Base-by-base conservation (phyloP, 495 filamentous ascomycete genomes). In the Astrothelium subdiscretum region DNA sequence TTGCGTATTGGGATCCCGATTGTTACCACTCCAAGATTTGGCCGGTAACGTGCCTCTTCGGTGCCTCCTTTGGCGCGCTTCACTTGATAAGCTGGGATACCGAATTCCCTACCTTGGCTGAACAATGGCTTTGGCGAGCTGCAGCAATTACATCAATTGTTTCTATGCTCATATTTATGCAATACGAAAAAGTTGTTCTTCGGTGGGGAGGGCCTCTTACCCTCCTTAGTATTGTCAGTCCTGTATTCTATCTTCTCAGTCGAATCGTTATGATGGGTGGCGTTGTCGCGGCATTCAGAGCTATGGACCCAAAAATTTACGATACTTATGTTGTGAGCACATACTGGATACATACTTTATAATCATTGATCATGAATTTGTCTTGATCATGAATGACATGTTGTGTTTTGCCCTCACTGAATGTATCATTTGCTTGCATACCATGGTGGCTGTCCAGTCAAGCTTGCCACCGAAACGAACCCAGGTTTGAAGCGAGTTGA, bases 151-250 rank as follows among this genome's bases (percentile, higher is more conserved):
- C 65, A 3, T 75, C 72, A 13, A 57, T 60, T 18, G 58, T 54
- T 11, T 52, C 35, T 22, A 27, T 64, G 32, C 52, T 75, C 31
- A 63, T 73, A 26, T 73, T 74, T 62, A 75, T 75, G 72, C 71
- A 75, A 32, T 75, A 68, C 59, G 66, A 73, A 58, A 73, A 70
- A 59, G 70, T 74, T 38, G 64, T 71, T 27, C 48, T 74, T 22
- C 66, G 70, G 1, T 73, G 72, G 69, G 62, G 65, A 22, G 73
- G 72, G 15, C 64, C 67, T 35, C 58, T 72, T 58, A 73, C 71
- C 10, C 58, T 73, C 11, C 51, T 73, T 48, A 70, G 69, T 57
- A 52, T 75, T 35, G 58, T 67, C 10, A 71, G 69, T 3, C 72
- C 73, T 18, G 22, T 59, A 42, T 38, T 42, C 35, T 38, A 38